These are phyloP conservation scores for Intubia oerlemansii DNA, from an alignment of 2,329 filamentous ascomycete genomes.

Conservation along the genomic window DNA sequence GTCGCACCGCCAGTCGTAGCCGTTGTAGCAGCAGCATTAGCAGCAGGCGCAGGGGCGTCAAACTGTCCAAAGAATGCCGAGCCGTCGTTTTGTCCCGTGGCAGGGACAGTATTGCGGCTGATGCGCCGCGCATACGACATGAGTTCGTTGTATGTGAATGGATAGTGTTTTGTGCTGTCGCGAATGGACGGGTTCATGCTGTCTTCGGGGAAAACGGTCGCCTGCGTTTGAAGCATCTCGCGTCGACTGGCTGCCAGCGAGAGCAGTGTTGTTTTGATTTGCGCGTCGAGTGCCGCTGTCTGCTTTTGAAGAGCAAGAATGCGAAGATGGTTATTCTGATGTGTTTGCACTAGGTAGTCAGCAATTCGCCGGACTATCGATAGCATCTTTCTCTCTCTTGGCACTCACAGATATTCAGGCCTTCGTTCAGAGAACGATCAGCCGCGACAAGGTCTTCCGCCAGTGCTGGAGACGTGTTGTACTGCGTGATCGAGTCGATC, in stretches of 20 bases:
- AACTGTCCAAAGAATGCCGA: slow-evolving; percentile 9
- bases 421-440: slow-evolving; percentile 43
- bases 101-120: slow-evolving; percentile 57
- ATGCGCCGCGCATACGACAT: slow-evolving; percentile 62
- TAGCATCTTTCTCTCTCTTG: too few species aligned
- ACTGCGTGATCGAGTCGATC: slow-evolving; percentile 63
- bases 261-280: slow-evolving; percentile 49
- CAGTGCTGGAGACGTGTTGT: slow-evolving; percentile 49
- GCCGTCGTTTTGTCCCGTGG: slow-evolving; percentile 27
- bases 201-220: slow-evolving; percentile 29
- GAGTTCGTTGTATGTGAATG: slow-evolving; percentile 50
- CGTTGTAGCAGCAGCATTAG: slow-evolving; percentile 1
- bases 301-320: slow-evolving; percentile 48
- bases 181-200: slow-evolving; percentile 10
- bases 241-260: slow-evolving; percentile 52
- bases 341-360: slow-evolving; percentile 34
- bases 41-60: not conserved
- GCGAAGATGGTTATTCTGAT: slow-evolving; percentile 53
- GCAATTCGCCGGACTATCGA: too few species aligned
- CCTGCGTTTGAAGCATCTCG: slow-evolving; percentile 44
- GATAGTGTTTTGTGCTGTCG: slow-evolving; percentile 16
- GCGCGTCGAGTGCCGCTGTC: slow-evolving; percentile 42
- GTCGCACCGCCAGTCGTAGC: not conserved
- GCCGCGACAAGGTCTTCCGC: slow-evolving; percentile 50
- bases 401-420: slow-evolving; percentile 39